Evolutionary conservation across 2,329 filamentous ascomycete genomes (phyloP).

Genomic region (Ophiostoma sp.): DNA sequence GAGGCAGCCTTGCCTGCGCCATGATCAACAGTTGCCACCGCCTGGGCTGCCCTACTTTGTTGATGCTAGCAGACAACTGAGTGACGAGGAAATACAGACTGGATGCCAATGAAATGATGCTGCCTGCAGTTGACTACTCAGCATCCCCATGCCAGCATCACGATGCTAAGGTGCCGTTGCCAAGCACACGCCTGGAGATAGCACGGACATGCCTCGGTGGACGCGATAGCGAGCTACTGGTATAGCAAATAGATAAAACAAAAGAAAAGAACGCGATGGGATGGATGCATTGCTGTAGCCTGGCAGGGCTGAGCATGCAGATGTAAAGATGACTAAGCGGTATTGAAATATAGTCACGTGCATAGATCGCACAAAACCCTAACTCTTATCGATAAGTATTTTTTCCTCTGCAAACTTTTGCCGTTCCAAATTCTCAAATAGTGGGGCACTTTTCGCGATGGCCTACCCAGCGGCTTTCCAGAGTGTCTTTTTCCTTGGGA

Average conservation of each 20-base stretch:
- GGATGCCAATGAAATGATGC: background rate
- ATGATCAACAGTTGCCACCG: background rate
- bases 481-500: slow-evolving; percentile 16
- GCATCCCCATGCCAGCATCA: background rate
- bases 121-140: background rate
- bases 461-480: background rate
- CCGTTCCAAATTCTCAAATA: slow-evolving; percentile 3
- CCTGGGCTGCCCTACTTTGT: background rate
- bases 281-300: background rate
- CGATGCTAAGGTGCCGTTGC: background rate
- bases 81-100: background rate
- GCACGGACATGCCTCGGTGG: background rate
- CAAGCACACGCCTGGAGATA: background rate
- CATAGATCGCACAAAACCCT: background rate
- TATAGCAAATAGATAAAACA: background rate
- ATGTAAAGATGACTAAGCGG: slow-evolving; percentile 1
- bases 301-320: background rate
- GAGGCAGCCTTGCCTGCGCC: background rate
- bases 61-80: background rate
- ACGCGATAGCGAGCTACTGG: background rate
- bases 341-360: background rate
- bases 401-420: slow-evolving; percentile 13
- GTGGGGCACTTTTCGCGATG: slow-evolving; percentile 24
- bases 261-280: background rate
- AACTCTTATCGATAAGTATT: slow-evolving; percentile 14